These are phyloP conservation scores for Vachellia pachyceras DNA, from an alignment of 306 rosid genomes.

Conservation along the genomic window DNA sequence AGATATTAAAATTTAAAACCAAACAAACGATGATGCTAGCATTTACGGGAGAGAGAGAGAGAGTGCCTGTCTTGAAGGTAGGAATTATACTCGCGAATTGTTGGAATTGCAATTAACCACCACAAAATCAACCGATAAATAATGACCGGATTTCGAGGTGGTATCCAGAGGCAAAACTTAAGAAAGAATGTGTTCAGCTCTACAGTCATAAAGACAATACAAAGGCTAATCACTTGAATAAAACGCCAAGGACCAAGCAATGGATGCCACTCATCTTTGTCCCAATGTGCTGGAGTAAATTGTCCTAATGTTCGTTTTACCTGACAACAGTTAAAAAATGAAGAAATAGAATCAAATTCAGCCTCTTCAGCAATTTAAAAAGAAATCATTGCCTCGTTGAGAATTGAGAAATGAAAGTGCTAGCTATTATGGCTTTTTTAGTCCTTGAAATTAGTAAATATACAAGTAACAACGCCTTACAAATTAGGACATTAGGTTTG, in stretches of 20 bases:
- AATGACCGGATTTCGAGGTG: conserved; percentile 91
- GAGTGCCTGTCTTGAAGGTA: conserved; percentile 89
- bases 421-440: background rate
- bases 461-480: background rate
- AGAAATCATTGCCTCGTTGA: background rate
- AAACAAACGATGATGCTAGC: background rate
- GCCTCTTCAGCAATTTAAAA: conserved; percentile 13
- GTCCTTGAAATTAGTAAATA: background rate
- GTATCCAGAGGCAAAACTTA: conserved; percentile 94
- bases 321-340: conserved; percentile 45
- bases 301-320: conserved; percentile 90
- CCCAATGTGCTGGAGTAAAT: conserved; percentile 98
- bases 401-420: background rate
- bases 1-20: conserved; percentile 4
- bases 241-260: conserved; percentile 99
- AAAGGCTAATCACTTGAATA: conserved; percentile 88
- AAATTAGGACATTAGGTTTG: background rate
- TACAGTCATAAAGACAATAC: conserved; percentile 86
- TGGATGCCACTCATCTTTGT: conserved; percentile 99
- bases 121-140: conserved; percentile 88
- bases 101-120: conserved; percentile 99
- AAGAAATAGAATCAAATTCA: conserved; percentile 15
- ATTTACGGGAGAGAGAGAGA: too few relatives aligned
- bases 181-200: conserved; percentile 98
- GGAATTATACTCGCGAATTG: conserved; percentile 94